A percentile compares a stretch with the other conserved stretches of the same genome.
Evolutionary conservation across 2,329 filamentous ascomycete genomes (phyloP).

Genomic region (Corinectria fuckeliana): DNA sequence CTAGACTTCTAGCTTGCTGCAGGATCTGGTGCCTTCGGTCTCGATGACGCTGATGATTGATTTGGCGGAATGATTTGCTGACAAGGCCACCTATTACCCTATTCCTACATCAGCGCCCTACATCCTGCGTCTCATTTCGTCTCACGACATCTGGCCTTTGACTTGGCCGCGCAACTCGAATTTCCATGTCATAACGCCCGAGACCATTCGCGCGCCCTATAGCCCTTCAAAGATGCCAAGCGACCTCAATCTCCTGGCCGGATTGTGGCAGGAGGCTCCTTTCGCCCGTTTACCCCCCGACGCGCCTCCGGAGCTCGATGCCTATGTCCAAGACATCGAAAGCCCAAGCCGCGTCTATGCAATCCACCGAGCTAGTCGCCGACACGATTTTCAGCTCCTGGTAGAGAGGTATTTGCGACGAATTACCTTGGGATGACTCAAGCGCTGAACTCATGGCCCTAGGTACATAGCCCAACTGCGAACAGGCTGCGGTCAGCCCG

Average conservation of each 20-base stretch:
- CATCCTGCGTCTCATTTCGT: neutral
- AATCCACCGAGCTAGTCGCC: conserved; percentile 65
- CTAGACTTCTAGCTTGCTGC: neutral
- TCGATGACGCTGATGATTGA: conserved; percentile 1
- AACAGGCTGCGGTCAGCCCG: conserved; percentile 73
- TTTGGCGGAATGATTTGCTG: conserved; percentile 14
- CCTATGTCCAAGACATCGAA: conserved; percentile 63
- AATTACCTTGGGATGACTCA: neutral
- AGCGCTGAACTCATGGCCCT: conserved; percentile 23
- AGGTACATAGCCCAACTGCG: conserved; percentile 85
- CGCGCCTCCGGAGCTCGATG: conserved; percentile 63
- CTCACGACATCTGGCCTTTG: neutral
- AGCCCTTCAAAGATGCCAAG: conserved; percentile 33
- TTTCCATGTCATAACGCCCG: conserved; percentile 37
- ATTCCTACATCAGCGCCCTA: conserved; percentile 4
- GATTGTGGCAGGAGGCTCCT: conserved; percentile 66
- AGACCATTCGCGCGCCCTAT: conserved; percentile 25
- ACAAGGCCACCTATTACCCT: neutral
- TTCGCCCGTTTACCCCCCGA: conserved; percentile 66
- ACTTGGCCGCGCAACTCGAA: neutral
- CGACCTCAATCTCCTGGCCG: conserved; percentile 59
- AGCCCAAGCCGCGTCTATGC: conserved; percentile 67
- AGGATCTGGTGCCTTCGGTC: neutral
- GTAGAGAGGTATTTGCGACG: conserved; percentile 65
- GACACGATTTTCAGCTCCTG: conserved; percentile 69